These are phyloP conservation scores for Pleurotus sapidus DNA, from an alignment of 768 basidiomycete genomes.

Conservation along the genomic window DNA sequence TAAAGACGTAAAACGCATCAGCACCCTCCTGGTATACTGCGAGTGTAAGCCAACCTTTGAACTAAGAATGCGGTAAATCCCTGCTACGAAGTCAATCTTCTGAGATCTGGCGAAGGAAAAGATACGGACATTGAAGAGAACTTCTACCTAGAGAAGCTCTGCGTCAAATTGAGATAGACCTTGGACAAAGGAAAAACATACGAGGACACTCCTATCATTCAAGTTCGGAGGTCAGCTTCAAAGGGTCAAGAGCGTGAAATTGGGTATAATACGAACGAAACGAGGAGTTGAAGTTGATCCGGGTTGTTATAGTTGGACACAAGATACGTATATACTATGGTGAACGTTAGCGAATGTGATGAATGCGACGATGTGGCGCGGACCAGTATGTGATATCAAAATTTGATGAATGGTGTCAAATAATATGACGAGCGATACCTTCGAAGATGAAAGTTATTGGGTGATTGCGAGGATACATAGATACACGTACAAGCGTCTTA, in stretches of 20 bases:
- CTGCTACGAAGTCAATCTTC: constrained; percentile 22
- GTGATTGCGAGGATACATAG: neutral
- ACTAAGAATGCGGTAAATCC: constrained; percentile 50
- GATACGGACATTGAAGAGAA: constrained; percentile 38
- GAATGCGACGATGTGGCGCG: constrained; percentile 1
- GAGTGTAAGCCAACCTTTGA: constrained; percentile 35
- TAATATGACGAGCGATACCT: constrained; percentile 38
- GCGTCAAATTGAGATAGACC: neutral
- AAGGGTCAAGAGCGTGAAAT: neutral
- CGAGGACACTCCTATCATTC: constrained; percentile 33
- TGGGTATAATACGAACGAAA: constrained; percentile 6
- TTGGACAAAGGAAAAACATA: constrained; percentile 16
- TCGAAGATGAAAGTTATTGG: neutral
- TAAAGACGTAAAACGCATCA: constrained; percentile 11
- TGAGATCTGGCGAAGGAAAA: neutral
- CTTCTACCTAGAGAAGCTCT: constrained; percentile 33
- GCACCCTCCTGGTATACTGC: no score
- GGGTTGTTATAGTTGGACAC: constrained; percentile 31
- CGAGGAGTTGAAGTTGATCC: constrained; percentile 1
- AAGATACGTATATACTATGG: constrained; percentile 46
- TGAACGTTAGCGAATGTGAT: neutral
- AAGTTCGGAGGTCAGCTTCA: no score
- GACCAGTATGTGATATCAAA: constrained; percentile 44
- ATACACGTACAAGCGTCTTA: constrained; percentile 34
- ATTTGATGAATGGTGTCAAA: constrained; percentile 49